Evolutionary conservation across 2,329 filamentous ascomycete species (phyloP), one percentile per base, ranked within the genome.

Genomic region (Lachnellula cervina): DNA sequence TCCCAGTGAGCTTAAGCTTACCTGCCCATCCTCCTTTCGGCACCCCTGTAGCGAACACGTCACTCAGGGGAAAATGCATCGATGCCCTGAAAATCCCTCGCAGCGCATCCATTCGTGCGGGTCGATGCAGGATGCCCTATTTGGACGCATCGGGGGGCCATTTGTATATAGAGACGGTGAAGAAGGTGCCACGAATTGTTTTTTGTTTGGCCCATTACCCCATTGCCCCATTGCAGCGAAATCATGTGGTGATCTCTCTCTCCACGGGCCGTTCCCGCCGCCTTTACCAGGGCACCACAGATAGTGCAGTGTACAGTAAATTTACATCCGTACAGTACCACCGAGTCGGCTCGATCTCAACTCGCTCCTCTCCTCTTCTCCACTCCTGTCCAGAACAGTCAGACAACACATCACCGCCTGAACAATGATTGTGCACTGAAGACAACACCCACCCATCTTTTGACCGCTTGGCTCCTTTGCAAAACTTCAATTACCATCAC

Each of bases 81-180:
- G n/a, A 43, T 7, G 44, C 44, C 49, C 23, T 51, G 38, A 13
- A 28, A 35, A 25, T 44, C 28, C 6, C 32, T 32, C 38, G 38
- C 44, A 47, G 11, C 16, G n/a, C 28, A 45, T 44, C 49, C 49
- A 51, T 51, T 51, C 49, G 49, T 28, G 38, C 25, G 49, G 49
- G 17, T 17, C 35, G 48, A n/a, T 28, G 44, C 44, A 46, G 44
- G 21, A 21, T 46, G 23, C 28, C 46, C 28, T 25, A 19, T 34
- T 7, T 16, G 28, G 28, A 32, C 28, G 28, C 28, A 9, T 32
- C 28, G 46, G n/a, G 28, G 28, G 37, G 46, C 16, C 23, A 49
- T 21, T 25, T 16, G 14, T 44, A 17, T 21, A n/a, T 32, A 23
- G 44, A 47, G 44, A 47, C 44, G 44, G 44, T 47, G 44, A 47